These are phyloP conservation scores for Maudiozyma turicensis DNA, from an alignment of 805 yeast genomes.

Conservation along the genomic window DNA sequence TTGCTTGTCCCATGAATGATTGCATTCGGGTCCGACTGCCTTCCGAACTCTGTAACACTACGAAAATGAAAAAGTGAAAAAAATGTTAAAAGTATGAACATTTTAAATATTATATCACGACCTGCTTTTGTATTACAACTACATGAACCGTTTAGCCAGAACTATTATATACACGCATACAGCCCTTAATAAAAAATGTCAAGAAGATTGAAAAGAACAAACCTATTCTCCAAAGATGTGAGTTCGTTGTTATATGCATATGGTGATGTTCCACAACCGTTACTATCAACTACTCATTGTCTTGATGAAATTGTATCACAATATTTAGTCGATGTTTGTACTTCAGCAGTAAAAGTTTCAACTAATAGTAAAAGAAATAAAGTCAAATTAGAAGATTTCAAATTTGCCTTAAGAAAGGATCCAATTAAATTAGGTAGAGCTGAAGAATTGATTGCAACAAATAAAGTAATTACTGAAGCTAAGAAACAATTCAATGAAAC, in stretches of 20 bases:
- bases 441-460: slow-evolving; percentile 50
- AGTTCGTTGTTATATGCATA: slow-evolving; percentile 57
- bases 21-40: too few species aligned
- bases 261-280: slow-evolving; percentile 64
- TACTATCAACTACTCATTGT: slow-evolving; percentile 53
- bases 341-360: slow-evolving; percentile 43
- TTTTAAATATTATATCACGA: too few species aligned
- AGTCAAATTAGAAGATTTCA: slow-evolving; percentile 62
- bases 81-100: too few species aligned
- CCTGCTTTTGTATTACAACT: too few species aligned
- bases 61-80: too few species aligned
- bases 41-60: too few species aligned
- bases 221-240: slow-evolving; percentile 40
- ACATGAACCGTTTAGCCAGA: too few species aligned
- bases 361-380: slow-evolving; percentile 46
- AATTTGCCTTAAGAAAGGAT: slow-evolving; percentile 58
- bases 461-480: slow-evolving; percentile 54
- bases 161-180: neutral
- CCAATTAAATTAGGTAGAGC: slow-evolving; percentile 61
- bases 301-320: slow-evolving; percentile 59
- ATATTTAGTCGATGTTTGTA: slow-evolving; percentile 52
- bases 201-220: slow-evolving; percentile 33
- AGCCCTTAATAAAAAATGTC: slow-evolving; percentile 15
- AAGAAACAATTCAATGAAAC: slow-evolving; percentile 57
- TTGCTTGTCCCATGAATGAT: too few species aligned